Evolutionary conservation across 139 green algal species (phyloP).

Genomic region (Deuterostichococcus epilithicus): DNA sequence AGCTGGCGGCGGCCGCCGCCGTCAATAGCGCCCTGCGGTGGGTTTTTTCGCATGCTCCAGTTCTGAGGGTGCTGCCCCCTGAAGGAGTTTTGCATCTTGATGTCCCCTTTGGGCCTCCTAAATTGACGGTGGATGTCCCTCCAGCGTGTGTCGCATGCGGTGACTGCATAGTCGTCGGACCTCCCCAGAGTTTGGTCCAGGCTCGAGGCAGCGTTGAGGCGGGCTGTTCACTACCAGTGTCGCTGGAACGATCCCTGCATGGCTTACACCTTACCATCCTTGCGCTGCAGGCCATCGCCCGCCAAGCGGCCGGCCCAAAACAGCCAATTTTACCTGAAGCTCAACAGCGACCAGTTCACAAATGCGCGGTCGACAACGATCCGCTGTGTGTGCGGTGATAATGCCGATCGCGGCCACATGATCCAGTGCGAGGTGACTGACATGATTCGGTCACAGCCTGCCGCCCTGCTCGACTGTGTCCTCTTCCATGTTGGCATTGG

Average conservation of each 20-base stretch:
- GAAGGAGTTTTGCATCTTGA: no score
- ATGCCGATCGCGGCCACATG: slow-evolving; percentile 29
- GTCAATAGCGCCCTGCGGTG: no score
- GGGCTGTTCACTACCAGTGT: not conserved
- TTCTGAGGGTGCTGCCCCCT: no score
- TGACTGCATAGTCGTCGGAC: no score
- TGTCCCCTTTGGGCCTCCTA: no score
- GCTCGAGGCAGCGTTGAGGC: no score
- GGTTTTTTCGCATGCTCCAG: no score
- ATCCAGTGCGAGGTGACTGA: slow-evolving; percentile 54
- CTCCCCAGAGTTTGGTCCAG: not conserved
- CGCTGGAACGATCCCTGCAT: not conserved
- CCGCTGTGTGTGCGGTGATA: slow-evolving; percentile 48
- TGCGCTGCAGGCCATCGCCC: not conserved
- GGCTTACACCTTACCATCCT: not conserved
- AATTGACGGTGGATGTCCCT: no score
- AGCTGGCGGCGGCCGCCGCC: no score
- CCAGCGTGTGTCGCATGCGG: no score
- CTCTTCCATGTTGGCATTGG: not conserved
- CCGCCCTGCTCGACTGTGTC: not conserved
- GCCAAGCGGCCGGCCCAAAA: not conserved
- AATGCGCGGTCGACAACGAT: slow-evolving; percentile 21
- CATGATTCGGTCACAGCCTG: not conserved
- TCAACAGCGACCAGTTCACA: not conserved
- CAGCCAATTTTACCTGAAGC: not conserved